Evolutionary conservation across 306 rosid genomes (phyloP), one percentile per base, ranked within the genome.

Genomic region (Pueraria montana): DNA sequence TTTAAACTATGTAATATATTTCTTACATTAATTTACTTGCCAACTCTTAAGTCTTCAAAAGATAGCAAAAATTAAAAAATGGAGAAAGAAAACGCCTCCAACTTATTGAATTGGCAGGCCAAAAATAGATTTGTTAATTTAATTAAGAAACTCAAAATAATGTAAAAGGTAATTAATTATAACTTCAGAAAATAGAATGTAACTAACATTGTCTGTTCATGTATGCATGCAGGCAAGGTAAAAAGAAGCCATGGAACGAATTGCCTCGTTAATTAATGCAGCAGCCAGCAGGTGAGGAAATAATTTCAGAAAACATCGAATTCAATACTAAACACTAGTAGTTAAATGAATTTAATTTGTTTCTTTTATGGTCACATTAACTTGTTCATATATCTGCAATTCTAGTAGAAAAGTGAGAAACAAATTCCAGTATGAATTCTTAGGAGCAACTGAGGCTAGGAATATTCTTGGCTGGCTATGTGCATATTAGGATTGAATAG

Each of bases 151-250:
- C 42, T 38, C 42, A 42, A 42, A 42, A 7, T 8, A 9, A 9
- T 42, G 3, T 42, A 10, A 42, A 42, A 42, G 11, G 46, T 42
- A 4, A 34, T 5, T 34, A 34, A 5, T 34, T 34, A 5, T 34
- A 34, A 34, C 40, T 34, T 42, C 26, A 38, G 56, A 58, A 46
- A 49, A 10, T 48, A n/a, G 36, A 83, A 62, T 72, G 53, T 26
- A 70, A 79, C 69, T 81, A 27, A 30, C 16, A 11, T 46, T 43
- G 20, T 32, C 43, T 80, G 50, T 84, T 68, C 45, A 71, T 73
- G 84, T 65, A 70, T 82, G n/a, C 75, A 49, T 86, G 92, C 96
- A 95, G 99, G 99, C 86, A 92, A 90, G 85, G 86, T 74, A 65
- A 91, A 91, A 23, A 83, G 61, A 75, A 87, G 80, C 76, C 97